A percentile compares a stretch with the other conserved stretches of the same genome.
Conservation (phyloP, 257 asterid genomes). For the Rauvolfia tetraphylla region DNA sequence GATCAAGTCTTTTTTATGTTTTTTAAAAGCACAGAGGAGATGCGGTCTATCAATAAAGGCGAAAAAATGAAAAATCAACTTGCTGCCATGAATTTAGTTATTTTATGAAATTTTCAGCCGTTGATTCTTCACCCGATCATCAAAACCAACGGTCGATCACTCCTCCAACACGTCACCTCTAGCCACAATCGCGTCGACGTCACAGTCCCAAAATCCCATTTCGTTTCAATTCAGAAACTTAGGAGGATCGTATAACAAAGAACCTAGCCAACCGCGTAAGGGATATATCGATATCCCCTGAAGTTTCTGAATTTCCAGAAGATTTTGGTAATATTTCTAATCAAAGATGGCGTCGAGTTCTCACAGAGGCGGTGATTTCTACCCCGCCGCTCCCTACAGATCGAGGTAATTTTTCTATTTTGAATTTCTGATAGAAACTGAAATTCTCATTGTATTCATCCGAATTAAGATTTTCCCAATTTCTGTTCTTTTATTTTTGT, state of each 20-base stretch:
- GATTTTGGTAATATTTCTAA: too few species aligned
- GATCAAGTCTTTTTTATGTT: too few species aligned
- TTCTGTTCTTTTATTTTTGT: background rate
- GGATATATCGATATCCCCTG: background rate
- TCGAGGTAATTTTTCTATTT: constrained; percentile 45
- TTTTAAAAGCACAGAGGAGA: too few species aligned
- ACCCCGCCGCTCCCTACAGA: constrained; percentile 57
- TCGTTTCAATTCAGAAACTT: background rate
- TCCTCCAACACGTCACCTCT: constrained; percentile 10
- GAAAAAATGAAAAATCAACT: too few species aligned
- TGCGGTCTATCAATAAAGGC: too few species aligned
- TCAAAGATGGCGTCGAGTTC: constrained; percentile 26
- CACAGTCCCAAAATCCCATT: too few species aligned
- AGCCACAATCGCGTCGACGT: too few species aligned
- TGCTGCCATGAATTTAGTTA: too few species aligned
- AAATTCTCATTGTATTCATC: background rate
- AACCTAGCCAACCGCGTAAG: background rate
- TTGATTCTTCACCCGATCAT: constrained; percentile 1
- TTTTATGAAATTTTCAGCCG: background rate
- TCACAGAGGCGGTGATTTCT: constrained; percentile 30
- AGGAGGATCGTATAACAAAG: background rate
- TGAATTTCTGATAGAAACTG: background rate
- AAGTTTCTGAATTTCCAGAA: background rate
- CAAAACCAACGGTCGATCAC: constrained; percentile 10
- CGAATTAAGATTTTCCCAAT: background rate